Percentiles rank a stretch among this genome's conserved stretches.
phyloP scores from a whole-genome alignment of 2,329 filamentous ascomycete genomes.

The Helminthosporium solani region DNA sequence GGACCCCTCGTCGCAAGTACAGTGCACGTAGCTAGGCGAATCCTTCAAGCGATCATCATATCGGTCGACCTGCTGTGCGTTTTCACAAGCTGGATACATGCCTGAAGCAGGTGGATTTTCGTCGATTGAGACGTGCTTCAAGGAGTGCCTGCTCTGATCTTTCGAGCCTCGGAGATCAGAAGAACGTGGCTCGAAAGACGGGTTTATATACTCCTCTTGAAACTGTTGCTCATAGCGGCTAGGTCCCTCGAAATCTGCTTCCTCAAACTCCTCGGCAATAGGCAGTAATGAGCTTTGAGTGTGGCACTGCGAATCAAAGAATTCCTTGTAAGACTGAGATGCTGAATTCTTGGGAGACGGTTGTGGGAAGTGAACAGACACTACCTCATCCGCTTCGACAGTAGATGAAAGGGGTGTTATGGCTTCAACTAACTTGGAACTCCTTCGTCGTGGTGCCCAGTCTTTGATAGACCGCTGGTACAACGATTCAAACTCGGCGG shows the following conservation, averaged over 20 bases:
- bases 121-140: slow-evolving; percentile 8
- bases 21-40: background rate
- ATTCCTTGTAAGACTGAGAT: background rate
- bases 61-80: background rate
- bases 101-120: slow-evolving; percentile 7
- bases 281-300: slow-evolving; percentile 8
- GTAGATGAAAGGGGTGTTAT: background rate
- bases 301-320: slow-evolving; percentile 2
- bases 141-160: slow-evolving; percentile 4
- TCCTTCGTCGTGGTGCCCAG: slow-evolving; percentile 50
- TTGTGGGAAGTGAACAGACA: background rate
- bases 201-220: background rate
- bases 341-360: background rate
- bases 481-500: slow-evolving; percentile 49
- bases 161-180: background rate
- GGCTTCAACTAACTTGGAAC: slow-evolving; percentile 31
- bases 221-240: slow-evolving; percentile 4
- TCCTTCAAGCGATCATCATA: background rate
- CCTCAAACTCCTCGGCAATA: slow-evolving; percentile 12
- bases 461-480: slow-evolving; percentile 52
- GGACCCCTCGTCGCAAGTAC: background rate
- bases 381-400: background rate
- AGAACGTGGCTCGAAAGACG: background rate
- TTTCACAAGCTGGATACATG: slow-evolving; percentile 9
- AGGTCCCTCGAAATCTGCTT: slow-evolving; percentile 2